Evolutionary conservation across 1,284 basidiomycete species (phyloP), one percentile per base, ranked within the genome.

Genomic region (Ustilago sp.): DNA sequence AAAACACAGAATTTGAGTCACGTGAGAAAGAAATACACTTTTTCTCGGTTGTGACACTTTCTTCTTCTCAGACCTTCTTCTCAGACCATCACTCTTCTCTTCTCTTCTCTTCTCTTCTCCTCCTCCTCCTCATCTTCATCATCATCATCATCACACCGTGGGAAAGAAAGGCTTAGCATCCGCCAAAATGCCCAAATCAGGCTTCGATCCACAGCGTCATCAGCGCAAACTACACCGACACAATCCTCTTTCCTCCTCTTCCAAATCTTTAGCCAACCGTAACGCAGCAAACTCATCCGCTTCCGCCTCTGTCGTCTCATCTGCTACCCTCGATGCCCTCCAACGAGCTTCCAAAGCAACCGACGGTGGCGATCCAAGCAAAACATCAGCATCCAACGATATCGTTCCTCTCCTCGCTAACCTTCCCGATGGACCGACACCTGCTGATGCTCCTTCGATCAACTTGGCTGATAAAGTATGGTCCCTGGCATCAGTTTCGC

Each of bases 401-500:
- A 74, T 82, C 23, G 60, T 85, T 4, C 83, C 83, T 7, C 68
- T 82, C 35, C 71, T 85, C 1, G 59, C 67, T 17, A 80, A 80
- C 17, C 72, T 85, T 6, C 80, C 72, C 13, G 51, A 58, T 13
- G 19, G 39, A 23, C 35, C 60, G 3, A 28, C 59, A 0, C 23
- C 73, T 1, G 35, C 70, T 12, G n/a, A 50, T 50, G 31, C 68
- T 7, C 55, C 67, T 1, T 17, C 51, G 8, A 66, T 79, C 57
- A 63, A 66, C 32, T 59, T 74, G 4, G 78, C 77, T 38, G 82
- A 85, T 48, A 80, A 78, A 52, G 74, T 83, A n/a, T 83, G 84
- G 82, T 76, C 84, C 35, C 77, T 85, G 34, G 77, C 82, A 4
- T 81, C 82, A 11, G 79, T 85, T 19, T 77, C 79, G 4, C 56